Evolutionary conservation across 225 moss, liverwort and hornwort genomes (phyloP), one percentile per base, ranked within the genome.

Genomic region (Marchantia polymorpha): DNA sequence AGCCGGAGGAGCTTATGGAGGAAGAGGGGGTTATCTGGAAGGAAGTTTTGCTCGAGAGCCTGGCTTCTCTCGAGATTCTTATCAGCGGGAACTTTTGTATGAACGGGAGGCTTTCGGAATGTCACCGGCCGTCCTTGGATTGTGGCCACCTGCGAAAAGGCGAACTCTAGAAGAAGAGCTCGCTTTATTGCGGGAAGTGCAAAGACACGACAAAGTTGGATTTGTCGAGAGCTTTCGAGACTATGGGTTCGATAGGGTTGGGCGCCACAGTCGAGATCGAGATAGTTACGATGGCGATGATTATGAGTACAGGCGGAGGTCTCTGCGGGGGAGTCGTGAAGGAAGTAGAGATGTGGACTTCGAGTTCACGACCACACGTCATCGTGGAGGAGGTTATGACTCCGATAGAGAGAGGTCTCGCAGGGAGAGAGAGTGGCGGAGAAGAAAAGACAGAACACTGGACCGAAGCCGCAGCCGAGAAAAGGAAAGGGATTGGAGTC

Each of bases 111-210:
- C 87, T 72, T 92, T 83, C 78, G 76, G 91, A 63, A 83, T 85
- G 73, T 72, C 79, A 20, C 85, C 84, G 65, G 72, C 85, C 20
- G 83, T 84, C 27, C 79, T 88, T 81, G 91, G 90, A 77, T 87
- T 90, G 69, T 95, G 99, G 99, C 89, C 92, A 55, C 86, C 92
- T 74, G 85, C 87, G 82, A 93, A 91, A 85, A 88, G 95, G 81
- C 91, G 90, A 78, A 86, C 85, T 77, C 83, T 93, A 86, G 99
- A 92, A 76, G 95, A 93, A 84, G 99, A 99, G 79, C 86, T 95
- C 63, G 90, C 89, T 79, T 56, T 89, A 50, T 83, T 92, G 67
- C 91, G 89, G 49, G 92, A 94, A 78, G 86, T 88, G 58, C 92
- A 94, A 69, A 90, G 97, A 79, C 90, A 90, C 52, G 95, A 93